Percentiles rank a stretch among this genome's conserved stretches.
Conservation (phyloP, 306 rosid genomes). For the Inga leiocalycina region DNA sequence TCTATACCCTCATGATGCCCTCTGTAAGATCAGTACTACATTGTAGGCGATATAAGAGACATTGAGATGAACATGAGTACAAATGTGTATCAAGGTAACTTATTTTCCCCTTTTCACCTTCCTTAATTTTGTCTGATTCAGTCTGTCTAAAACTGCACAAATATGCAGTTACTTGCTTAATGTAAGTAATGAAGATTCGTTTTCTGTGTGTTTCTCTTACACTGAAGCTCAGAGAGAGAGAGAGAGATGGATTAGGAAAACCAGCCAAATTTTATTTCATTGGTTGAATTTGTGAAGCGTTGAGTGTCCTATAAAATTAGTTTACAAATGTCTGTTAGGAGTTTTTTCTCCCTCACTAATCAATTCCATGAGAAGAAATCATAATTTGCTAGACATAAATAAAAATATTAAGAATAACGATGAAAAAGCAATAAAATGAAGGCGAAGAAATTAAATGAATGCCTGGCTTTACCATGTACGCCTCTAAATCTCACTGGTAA, state of each 20-base stretch:
- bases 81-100: neutral
- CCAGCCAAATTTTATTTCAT: constrained; percentile 58
- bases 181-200: neutral
- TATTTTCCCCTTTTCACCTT: neutral
- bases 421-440: constrained; percentile 25
- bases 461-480: constrained; percentile 99
- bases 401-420: neutral
- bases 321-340: constrained; percentile 30
- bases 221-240: neutral
- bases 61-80: neutral
- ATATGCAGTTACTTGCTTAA: neutral
- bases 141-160: neutral
- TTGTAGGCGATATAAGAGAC: neutral
- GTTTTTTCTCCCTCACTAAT: constrained; percentile 34
- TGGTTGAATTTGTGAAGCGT: constrained; percentile 35
- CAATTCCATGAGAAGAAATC: neutral
- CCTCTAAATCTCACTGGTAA: constrained; percentile 48
- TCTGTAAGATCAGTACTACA: neutral
- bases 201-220: neutral
- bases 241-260: constrained; percentile 40
- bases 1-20: neutral
- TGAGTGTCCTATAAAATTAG: constrained; percentile 23
- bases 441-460: constrained; percentile 43
- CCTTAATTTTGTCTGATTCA: neutral
- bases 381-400: neutral